Conservation (phyloP, 2,329 filamentous ascomycete species). For the Fusarium ambrosium region DNA sequence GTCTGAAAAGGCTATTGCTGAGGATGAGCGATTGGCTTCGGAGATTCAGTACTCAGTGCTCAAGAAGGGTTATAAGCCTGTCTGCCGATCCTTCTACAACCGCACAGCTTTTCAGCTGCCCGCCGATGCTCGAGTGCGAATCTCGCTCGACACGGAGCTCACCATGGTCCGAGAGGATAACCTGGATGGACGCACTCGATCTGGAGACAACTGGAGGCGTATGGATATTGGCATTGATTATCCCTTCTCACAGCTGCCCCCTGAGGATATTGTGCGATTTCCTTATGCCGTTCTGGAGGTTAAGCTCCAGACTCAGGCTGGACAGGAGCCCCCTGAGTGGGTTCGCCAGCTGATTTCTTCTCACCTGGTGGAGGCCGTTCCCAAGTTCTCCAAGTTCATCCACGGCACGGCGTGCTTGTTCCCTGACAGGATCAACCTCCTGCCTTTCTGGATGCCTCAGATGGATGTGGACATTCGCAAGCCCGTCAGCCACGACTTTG, state of each 20-base stretch:
- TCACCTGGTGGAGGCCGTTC: slow-evolving; percentile 97
- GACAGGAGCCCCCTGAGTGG: slow-evolving; percentile 96
- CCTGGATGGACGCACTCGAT: slow-evolving; percentile 80
- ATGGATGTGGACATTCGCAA: slow-evolving; percentile 99
- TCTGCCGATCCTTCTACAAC: slow-evolving; percentile 97
- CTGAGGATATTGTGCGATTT: slow-evolving; percentile 89
- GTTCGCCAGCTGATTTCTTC: slow-evolving; percentile 93
- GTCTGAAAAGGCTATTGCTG: slow-evolving; percentile 88
- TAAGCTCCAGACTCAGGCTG: slow-evolving; percentile 95
- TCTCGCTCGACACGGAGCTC: slow-evolving; percentile 95
- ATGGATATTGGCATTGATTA: slow-evolving; percentile 98
- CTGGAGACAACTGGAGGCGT: slow-evolving; percentile 92
- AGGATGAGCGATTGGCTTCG: slow-evolving; percentile 88
- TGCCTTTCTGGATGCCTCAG: slow-evolving; percentile 98
- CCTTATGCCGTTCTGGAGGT: slow-evolving; percentile 97
- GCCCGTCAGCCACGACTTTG: slow-evolving; percentile 87
- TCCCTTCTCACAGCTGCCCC: slow-evolving; percentile 89
- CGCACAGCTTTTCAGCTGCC: slow-evolving; percentile 97
- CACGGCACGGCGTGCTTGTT: slow-evolving; percentile 92
- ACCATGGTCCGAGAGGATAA: slow-evolving; percentile 98
- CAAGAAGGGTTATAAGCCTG: slow-evolving; percentile 86
- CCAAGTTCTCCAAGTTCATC: slow-evolving; percentile 99
- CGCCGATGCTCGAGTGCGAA: slow-evolving; percentile 94
- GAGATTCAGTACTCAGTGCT: slow-evolving; percentile 96
- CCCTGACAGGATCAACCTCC: slow-evolving; percentile 85